Evolutionary conservation across 208 protist species (phyloP).

Genomic region (Strigomonas galati): DNA sequence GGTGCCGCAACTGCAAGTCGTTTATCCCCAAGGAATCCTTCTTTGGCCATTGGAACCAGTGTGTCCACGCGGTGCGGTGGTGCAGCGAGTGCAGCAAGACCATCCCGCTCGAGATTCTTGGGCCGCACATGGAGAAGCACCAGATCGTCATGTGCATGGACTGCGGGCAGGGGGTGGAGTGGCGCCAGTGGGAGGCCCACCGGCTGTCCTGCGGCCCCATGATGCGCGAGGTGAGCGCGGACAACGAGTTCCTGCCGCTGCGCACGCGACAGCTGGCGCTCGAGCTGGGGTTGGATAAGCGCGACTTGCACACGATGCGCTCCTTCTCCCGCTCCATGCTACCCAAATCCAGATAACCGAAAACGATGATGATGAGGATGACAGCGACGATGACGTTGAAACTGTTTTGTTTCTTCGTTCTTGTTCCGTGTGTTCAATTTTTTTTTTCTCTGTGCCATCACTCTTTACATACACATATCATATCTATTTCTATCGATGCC

Average conservation of each 20-base stretch:
- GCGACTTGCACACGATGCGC: constrained; percentile 84
- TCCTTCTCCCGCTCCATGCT: constrained; percentile 46
- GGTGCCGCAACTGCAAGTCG: constrained; percentile 90
- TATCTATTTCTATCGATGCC: no score
- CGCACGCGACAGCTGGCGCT: constrained; percentile 83
- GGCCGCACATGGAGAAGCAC: constrained; percentile 86
- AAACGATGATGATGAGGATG: no score
- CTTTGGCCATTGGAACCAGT: constrained; percentile 72
- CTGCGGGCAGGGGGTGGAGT: constrained; percentile 83
- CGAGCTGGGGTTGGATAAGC: constrained; percentile 83
- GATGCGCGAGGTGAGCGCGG: constrained; percentile 86
- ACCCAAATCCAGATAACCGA: constrained; percentile 36
- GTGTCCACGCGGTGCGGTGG: constrained; percentile 80
- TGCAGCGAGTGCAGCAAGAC: constrained; percentile 78
- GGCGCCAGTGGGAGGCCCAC: constrained; percentile 87
- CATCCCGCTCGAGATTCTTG: constrained; percentile 73
- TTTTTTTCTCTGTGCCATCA: no score
- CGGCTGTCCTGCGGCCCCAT: constrained; percentile 77
- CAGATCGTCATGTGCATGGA: constrained; percentile 89
- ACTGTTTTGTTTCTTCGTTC: no score
- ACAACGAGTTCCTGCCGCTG: constrained; percentile 86
- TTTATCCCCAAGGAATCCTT: constrained; percentile 66
- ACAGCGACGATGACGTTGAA: no score
- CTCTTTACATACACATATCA: no score
- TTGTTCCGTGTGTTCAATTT: no score